Evolutionary conservation across 495 filamentous ascomycete species (phyloP), one percentile per base, ranked within the genome.

Genomic region (Oidiodendron maius): DNA sequence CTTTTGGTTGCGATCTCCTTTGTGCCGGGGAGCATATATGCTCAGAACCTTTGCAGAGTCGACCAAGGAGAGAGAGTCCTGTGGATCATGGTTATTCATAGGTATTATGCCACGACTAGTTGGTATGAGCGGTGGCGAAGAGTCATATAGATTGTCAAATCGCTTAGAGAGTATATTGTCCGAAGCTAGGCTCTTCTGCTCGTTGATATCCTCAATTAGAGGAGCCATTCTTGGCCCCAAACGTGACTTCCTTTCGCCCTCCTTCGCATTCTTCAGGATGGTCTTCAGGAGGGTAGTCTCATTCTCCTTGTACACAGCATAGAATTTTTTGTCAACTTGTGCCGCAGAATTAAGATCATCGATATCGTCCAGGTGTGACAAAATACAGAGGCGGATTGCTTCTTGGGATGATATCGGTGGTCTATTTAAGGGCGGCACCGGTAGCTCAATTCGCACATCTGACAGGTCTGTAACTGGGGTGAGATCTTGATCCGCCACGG

Each of bases 301-400:
- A 34, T 68, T 46, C 3, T 44, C 40, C 47, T 61, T 54, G 40
- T 63, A 68, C 9, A 55, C 57, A n/a, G 50, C 52, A 34, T 64
- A 67, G 30, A 63, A 61, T 10, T 36, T 37, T 13, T 53, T 56
- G 38, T 59, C 60, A 16, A 64, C 52, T 53, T 59, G 50, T 1
- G 64, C 62, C 0, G 61, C 56, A 23, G 53, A 24, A n/a, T 50
- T 53, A 8, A 69, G 46, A 49, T 67, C 61, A 6, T 61, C 48
- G 13, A 60, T 46, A 18, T 59, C 38, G 26, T 62, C 58, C 4
- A 67, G 18, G 8, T 59, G 30, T 3, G 39, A 42, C 13, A 69
- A 28, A 12, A 69, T 66, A 21, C 52, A 46, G 2, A 62, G 45
- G 18, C 38, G 48, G 15, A 66, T 57, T 12, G 32, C 47, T 23